These are phyloP conservation scores for Vaccinium macrocarpon DNA, from an alignment of 148 eudicot genomes.

Conservation along the genomic window DNA sequence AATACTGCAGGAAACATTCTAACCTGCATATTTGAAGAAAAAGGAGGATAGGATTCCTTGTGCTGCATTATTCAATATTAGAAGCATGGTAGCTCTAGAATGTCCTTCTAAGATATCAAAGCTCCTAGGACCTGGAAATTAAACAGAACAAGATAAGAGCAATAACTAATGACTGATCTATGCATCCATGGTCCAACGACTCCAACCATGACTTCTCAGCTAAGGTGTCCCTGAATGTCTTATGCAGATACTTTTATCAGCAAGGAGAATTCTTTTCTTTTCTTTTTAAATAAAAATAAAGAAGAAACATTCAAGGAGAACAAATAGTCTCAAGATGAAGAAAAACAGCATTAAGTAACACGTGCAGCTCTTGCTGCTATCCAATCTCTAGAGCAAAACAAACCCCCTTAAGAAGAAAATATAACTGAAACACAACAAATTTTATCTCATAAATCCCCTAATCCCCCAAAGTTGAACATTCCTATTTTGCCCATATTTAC, in stretches of 20 bases:
- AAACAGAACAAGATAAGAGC: constrained; percentile 2
- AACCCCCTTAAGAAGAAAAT: not conserved
- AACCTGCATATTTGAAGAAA: constrained; percentile 74
- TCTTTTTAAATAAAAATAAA: not conserved
- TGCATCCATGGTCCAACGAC: not conserved
- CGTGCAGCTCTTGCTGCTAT: not conserved
- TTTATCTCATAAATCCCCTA: not conserved
- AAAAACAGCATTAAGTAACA: not conserved
- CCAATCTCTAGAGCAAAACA: not conserved
- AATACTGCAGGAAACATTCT: not conserved
- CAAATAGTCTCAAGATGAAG: not conserved
- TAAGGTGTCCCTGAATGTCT: not conserved
- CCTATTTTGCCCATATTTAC: not conserved
- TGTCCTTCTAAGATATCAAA: constrained; percentile 62
- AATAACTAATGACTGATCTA: not conserved
- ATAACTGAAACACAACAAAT: not conserved
- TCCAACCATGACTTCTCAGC: not conserved
- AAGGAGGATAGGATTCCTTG: constrained; percentile 67
- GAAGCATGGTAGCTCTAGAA: constrained; percentile 66
- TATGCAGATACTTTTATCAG: not conserved
- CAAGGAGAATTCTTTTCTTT: not conserved
- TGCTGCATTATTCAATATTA: constrained; percentile 64
- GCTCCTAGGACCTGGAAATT: constrained; percentile 53
- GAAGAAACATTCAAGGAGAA: not conserved
- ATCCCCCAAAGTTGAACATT: not conserved